Evolutionary conservation across 2,329 filamentous ascomycete genomes (phyloP).

Genomic region (Cercospora citrullina): DNA sequence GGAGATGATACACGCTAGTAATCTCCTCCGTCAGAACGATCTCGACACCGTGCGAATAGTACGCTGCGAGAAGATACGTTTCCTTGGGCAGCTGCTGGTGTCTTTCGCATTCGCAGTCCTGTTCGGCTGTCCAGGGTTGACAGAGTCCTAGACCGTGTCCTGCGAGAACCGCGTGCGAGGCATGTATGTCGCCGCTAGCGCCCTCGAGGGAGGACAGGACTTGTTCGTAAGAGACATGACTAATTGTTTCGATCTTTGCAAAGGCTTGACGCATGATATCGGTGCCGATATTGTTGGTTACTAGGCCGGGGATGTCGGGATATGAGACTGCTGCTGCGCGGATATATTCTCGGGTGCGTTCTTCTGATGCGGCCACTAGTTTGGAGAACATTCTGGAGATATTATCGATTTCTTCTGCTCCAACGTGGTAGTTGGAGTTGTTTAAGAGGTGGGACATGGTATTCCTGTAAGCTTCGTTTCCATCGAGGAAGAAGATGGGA

Average conservation of each 20-base stretch:
- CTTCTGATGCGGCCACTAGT: not conserved
- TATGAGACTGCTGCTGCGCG: not conserved
- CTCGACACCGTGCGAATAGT: not conserved
- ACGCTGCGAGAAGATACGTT: not conserved
- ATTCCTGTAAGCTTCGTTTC: not conserved
- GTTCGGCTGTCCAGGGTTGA: slow-evolving; percentile 1
- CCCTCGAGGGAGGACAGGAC: not conserved
- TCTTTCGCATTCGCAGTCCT: not conserved
- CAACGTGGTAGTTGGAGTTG: not conserved
- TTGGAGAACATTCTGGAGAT: not conserved
- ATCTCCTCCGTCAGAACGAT: slow-evolving; percentile 3
- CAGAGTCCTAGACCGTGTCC: slow-evolving; percentile 11
- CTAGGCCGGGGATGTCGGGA: not conserved
- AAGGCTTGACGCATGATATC: not conserved
- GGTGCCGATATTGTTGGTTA: not conserved
- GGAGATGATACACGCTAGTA: not conserved
- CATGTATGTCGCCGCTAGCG: not conserved
- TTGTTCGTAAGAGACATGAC: not conserved
- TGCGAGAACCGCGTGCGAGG: not conserved
- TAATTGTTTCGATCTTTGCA: not conserved
- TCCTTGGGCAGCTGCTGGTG: not conserved
- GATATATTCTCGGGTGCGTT: not conserved
- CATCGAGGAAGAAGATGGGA: not conserved
- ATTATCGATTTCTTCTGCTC: not conserved
- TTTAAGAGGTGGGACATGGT: not conserved